Conservation (phyloP, 371 early-diverging fungal genomes). For the Encephalitozoon intestinalis region DNA sequence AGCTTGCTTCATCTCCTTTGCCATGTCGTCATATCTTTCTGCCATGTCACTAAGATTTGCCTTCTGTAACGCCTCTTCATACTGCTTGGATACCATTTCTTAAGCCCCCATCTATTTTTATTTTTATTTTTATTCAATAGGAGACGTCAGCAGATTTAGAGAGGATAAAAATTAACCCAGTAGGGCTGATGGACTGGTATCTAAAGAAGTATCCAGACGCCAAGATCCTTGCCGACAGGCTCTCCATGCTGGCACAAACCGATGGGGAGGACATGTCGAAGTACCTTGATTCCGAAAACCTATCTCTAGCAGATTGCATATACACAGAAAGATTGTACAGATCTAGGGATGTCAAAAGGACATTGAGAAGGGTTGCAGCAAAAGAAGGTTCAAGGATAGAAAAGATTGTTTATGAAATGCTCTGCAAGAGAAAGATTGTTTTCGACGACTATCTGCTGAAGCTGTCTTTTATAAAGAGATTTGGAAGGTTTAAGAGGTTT, state of each 20-base stretch:
- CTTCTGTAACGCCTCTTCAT: constrained; percentile 60
- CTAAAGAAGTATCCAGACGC: not conserved
- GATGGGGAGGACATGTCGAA: not conserved
- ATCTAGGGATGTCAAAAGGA: not conserved
- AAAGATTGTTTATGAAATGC: not conserved
- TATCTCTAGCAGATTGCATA: not conserved
- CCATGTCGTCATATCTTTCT: constrained; percentile 89
- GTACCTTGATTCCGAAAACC: not conserved
- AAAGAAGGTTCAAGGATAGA: not conserved
- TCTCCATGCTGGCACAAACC: not conserved
- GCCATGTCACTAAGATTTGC: constrained; percentile 96
- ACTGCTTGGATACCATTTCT: constrained; percentile 27
- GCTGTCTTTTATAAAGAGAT: not conserved
- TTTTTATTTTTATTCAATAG: constrained; percentile 11
- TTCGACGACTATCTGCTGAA: not conserved
- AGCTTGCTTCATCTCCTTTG: constrained; percentile 49
- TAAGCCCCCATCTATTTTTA: not conserved
- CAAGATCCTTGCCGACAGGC: not conserved
- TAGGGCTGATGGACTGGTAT: not conserved
- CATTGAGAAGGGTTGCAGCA: not conserved
- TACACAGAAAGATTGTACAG: not conserved
- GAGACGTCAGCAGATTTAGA: not conserved
- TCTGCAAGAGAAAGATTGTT: not conserved
- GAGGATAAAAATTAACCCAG: not conserved
- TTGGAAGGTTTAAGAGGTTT: not conserved